Percentiles rank a stretch among this genome's conserved stretches.
Conservation (phyloP, 2,329 filamentous ascomycete genomes). For the Anisogramma anomala region DNA sequence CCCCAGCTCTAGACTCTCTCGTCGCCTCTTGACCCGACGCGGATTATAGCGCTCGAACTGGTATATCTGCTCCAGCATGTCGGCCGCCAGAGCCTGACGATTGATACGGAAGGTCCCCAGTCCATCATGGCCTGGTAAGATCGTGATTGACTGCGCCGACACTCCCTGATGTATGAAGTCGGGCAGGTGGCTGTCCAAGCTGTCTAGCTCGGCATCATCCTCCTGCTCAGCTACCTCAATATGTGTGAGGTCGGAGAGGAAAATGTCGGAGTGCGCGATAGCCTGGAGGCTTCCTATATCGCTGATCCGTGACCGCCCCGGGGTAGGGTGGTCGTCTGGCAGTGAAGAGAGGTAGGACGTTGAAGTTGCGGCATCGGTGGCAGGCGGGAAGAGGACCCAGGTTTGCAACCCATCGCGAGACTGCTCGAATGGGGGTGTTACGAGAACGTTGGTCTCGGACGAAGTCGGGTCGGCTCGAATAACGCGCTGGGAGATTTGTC, state of each 20-base stretch:
- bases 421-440: slow-evolving; percentile 21
- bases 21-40: slow-evolving; percentile 44
- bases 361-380: slow-evolving; percentile 47
- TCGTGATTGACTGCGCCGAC: slow-evolving; percentile 43
- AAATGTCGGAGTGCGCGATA: slow-evolving; percentile 44
- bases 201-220: slow-evolving; percentile 76
- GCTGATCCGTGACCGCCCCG: slow-evolving; percentile 62
- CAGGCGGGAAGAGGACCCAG: slow-evolving; percentile 90
- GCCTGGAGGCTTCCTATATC: slow-evolving; percentile 72
- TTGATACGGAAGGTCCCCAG: slow-evolving; percentile 71
- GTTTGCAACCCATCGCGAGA: slow-evolving; percentile 65
- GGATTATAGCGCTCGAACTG: slow-evolving; percentile 81
- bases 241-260: slow-evolving; percentile 16
- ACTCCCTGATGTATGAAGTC: slow-evolving; percentile 50
- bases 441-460: slow-evolving; percentile 26
- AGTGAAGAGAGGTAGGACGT: slow-evolving; percentile 58
- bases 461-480: slow-evolving; percentile 28
- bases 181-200: slow-evolving; percentile 80
- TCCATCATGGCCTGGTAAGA: slow-evolving; percentile 87
- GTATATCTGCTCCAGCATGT: slow-evolving; percentile 75
- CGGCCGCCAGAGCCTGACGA: slow-evolving; percentile 37
- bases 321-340: slow-evolving; percentile 50
- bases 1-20: slow-evolving; percentile 41
- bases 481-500: slow-evolving; percentile 39
- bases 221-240: slow-evolving; percentile 30